Evolutionary conservation across 1,284 basidiomycete species (phyloP), one percentile per base, ranked within the genome.

Genomic region (Pseudozyma tsukubaensis): DNA sequence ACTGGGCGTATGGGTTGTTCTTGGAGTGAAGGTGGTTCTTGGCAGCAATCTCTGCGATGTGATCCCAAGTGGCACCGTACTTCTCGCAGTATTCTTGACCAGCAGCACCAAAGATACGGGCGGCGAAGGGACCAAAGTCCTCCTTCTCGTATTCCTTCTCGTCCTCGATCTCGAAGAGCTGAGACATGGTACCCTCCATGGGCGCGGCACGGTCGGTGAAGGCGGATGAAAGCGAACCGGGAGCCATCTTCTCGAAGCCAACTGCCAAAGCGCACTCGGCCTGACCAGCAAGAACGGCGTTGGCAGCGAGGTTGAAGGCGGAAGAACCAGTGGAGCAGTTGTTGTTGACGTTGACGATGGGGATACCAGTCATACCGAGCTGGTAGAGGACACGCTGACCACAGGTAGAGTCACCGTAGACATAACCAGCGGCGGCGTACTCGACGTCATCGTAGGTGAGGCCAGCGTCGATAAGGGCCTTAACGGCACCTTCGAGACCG

Each of bases 1-100:
- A 94, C 81, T 94, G 93, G 1, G 92, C 91, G 78, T 94, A 94
- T 0, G 93, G 92, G 78, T 94, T 94, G 56, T 91, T 91, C 59
- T 90, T 84, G 0, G 91, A 91, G 83, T 94, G 93, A 70, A 88
- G 89, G 83, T 94, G 93, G 79, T 93, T 94, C 86, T 94, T 94
- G 24, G 91, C 89, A 10, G 83, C 54, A 72, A 94, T 94, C 83
- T 90, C 88, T 4, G 92, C 92, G 57, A 94, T 86, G 82, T 91
- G 89, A 43, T 89, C 88, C 51, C 90, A 86, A 50, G 86, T 88
- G 13, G 89, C 91, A 12, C 92, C 93, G 81, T 91, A 91, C 79
- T 90, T 91, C 48, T 88, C 86, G 72, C 91, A 91, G 80, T 93
- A 93, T 79, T 94, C 92, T 66, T 90, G 88, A 0, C 89, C 92